Evolutionary conservation across 1,139 yeast species (phyloP).

Genomic region (Lodderomyces oxycetoniae): DNA sequence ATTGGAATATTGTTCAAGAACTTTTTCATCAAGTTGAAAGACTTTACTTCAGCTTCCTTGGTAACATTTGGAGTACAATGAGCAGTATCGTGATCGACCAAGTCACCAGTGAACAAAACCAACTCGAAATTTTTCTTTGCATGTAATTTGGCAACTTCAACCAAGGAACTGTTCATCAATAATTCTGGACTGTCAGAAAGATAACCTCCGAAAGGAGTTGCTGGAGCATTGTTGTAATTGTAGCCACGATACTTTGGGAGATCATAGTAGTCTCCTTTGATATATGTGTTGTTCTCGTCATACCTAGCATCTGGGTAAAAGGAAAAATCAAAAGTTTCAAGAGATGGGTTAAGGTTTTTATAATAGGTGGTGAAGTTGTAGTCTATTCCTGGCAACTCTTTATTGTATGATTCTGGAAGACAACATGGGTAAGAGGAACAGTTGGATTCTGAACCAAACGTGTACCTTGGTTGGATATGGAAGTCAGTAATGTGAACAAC

Average conservation of each 20-base stretch:
- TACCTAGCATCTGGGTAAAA: constrained; percentile 22
- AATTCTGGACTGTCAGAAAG: constrained; percentile 62
- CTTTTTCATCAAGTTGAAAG: constrained; percentile 51
- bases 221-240: constrained; percentile 44
- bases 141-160: constrained; percentile 37
- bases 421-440: constrained; percentile 53
- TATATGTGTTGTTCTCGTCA: constrained; percentile 29
- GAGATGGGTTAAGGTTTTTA: constrained; percentile 18
- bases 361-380: constrained; percentile 33
- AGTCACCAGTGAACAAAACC: constrained; percentile 65
- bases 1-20: constrained; percentile 54
- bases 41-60: constrained; percentile 47
- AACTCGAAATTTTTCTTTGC: constrained; percentile 46
- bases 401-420: constrained; percentile 33
- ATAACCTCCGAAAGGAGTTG: constrained; percentile 58
- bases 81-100: constrained; percentile 61
- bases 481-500: constrained; percentile 64
- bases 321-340: constrained; percentile 18
- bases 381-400: constrained; percentile 21
- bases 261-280: constrained; percentile 40
- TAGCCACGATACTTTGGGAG: constrained; percentile 35
- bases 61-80: constrained; percentile 46
- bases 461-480: constrained; percentile 55
- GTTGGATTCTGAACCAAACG: constrained; percentile 56
- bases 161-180: constrained; percentile 52